Evolutionary conservation across 768 basidiomycete genomes (phyloP), one percentile per base, ranked within the genome.

Genomic region (Agaricus subrufescens): DNA sequence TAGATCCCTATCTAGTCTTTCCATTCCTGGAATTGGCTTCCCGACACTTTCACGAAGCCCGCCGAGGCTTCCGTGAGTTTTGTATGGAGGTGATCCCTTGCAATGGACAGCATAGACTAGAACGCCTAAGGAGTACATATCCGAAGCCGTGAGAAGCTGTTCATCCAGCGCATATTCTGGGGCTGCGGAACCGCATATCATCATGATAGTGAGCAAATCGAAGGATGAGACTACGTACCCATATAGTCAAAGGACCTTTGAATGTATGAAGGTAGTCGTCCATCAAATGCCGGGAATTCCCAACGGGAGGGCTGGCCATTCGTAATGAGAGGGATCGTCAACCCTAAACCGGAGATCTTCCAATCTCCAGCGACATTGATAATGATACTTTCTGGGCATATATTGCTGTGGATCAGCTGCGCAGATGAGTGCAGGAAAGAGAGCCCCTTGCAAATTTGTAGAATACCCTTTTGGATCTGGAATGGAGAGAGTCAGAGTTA

Each of bases 171-270:
- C 91, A 71, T 96, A 98, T 71, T 98, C 97, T 0, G 96, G 94
- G 1, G 94, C 95, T 95, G 57, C 39, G 9, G 43, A 46, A 45
- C 37, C 14, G 26, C 19, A 56, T 34, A 46, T 51, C 29, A 19
- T 48, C 9, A 15, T 57, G 19, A 29, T 39, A 34, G n/a, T 40
- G 52, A 40, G 38, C 29, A 29, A 19, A 58, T 25, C 11, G 30
- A 37, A 15, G 9, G 26, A 12, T n/a, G 30, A 15, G 37, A 52
- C 29, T 15, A 66, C 78, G 40, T 68, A 93, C 93, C 94, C 69
- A 97, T 90, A 66, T 94, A 98, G 69, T 99, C 95, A 62, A 95
- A 92, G 30, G 93, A 91, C 46, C 93, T 84, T 69, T 98, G 95
- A 4, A 91, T 81, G 62, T 91, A 90, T 14, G 83, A 68, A 0